These are phyloP conservation scores for Botrytis aclada DNA, from an alignment of 2,329 filamentous ascomycete species.

Conservation along the genomic window DNA sequence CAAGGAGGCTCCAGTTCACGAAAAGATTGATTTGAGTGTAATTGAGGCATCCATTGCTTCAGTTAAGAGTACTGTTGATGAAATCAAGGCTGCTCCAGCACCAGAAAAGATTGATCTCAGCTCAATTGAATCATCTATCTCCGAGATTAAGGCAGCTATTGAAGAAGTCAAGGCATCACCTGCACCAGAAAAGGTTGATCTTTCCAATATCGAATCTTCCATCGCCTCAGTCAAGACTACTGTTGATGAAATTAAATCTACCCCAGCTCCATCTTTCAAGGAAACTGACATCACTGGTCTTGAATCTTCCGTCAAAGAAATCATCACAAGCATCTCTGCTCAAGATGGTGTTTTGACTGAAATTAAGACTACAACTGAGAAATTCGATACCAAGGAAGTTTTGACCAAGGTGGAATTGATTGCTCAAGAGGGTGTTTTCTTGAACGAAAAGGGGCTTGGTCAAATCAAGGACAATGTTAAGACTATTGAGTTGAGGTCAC, in stretches of 20 bases:
- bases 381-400: conserved; percentile 23
- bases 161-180: conserved; percentile 20
- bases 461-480: conserved; percentile 14
- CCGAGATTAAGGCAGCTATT: conserved; percentile 25
- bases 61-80: conserved; percentile 22
- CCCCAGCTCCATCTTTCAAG: conserved; percentile 18
- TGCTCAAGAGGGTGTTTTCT: conserved; percentile 11
- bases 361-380: conserved; percentile 30
- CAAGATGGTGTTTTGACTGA: conserved; percentile 23
- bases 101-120: conserved; percentile 25
- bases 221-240: conserved; percentile 24
- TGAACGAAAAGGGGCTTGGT: conserved; percentile 15
- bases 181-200: conserved; percentile 24
- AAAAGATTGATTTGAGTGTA: conserved; percentile 24
- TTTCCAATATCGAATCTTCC: conserved; percentile 22
- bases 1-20: conserved; percentile 19
- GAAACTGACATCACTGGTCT: conserved; percentile 25
- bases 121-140: conserved; percentile 23
- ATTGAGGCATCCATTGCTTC: conserved; percentile 24
- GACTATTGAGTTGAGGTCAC: conserved; percentile 24
- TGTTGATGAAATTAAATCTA: conserved; percentile 23
- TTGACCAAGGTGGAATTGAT: conserved; percentile 18
- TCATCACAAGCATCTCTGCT: conserved; percentile 18
- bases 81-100: conserved; percentile 15
- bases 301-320: conserved; percentile 23